Conservation (phyloP, 169 alveolate genomes). For the Eimeria praecox region DNA sequence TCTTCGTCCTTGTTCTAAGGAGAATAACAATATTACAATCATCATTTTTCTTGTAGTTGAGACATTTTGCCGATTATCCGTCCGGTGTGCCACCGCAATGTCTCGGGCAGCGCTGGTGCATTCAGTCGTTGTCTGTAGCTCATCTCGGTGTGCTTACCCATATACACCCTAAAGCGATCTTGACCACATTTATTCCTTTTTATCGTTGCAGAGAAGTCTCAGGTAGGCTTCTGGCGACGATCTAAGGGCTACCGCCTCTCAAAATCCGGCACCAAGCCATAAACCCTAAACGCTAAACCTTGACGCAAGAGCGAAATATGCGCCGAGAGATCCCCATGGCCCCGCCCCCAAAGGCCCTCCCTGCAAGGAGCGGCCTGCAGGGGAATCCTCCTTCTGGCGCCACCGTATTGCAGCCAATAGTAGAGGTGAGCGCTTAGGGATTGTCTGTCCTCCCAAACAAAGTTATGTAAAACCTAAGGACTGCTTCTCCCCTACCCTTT, state of each 20-base stretch:
- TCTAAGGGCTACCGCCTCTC: too few relatives aligned
- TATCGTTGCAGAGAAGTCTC: not conserved
- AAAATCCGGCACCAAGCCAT: not conserved
- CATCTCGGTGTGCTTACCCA: not conserved
- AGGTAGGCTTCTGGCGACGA: too few relatives aligned
- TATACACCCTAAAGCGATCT: too few relatives aligned
- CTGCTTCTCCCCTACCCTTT: too few relatives aligned
- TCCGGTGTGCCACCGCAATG: not conserved
- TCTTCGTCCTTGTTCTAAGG: not conserved
- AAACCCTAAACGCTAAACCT: not conserved
- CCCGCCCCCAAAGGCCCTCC: not conserved
- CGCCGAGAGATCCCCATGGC: not conserved
- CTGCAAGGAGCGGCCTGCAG: slow-evolving; percentile 15
- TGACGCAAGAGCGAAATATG: not conserved
- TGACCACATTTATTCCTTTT: too few relatives aligned
- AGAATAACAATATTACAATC: not conserved
- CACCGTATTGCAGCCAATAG: slow-evolving; percentile 45
- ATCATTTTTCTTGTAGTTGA: not conserved
- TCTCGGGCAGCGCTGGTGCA: not conserved
- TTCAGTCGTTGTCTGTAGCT: not conserved
- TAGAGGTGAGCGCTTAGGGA: slow-evolving; percentile 5
- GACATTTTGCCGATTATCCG: not conserved
- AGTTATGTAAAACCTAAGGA: too few relatives aligned
- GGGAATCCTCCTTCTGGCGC: slow-evolving; percentile 61
- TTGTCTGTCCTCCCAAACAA: too few relatives aligned